Conservation (phyloP, 352 stramenopile species). For the Phytopythium kandeliae region DNA sequence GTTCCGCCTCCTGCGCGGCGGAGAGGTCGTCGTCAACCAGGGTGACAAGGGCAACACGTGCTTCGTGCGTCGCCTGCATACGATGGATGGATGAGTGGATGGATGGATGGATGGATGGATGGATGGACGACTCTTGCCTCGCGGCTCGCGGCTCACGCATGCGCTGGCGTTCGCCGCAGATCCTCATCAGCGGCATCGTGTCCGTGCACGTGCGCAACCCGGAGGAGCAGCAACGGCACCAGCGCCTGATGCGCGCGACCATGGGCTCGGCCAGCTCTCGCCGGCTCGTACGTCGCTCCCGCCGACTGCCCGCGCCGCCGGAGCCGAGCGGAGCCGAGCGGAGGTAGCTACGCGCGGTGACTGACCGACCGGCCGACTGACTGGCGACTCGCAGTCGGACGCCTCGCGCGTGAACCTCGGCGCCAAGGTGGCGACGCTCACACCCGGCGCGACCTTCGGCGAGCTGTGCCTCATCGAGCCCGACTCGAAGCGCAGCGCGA, state of each 20-base stretch:
- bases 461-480: constrained; percentile 83
- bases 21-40: constrained; percentile 75
- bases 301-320: not conserved
- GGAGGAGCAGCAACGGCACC: constrained; percentile 67
- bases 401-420: constrained; percentile 37
- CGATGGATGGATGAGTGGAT: too few species aligned
- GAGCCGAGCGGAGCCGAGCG: too few species aligned
- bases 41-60: constrained; percentile 83
- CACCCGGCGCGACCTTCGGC: constrained; percentile 71
- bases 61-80: constrained; percentile 60
- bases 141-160: too few species aligned
- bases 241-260: constrained; percentile 37
- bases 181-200: constrained; percentile 75
- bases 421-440: constrained; percentile 67
- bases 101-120: too few species aligned
- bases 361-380: not conserved
- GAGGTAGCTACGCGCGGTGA: not conserved
- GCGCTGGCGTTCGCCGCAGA: too few species aligned
- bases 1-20: constrained; percentile 62
- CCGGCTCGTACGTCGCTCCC: constrained; percentile 22
- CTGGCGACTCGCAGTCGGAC: constrained; percentile 21
- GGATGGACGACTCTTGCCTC: too few species aligned
- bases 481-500: constrained; percentile 81
- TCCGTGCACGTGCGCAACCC: constrained; percentile 61
- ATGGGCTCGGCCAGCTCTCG: constrained; percentile 35